Conservation (phyloP, 257 asterid species). For the Forsythia viridissima region DNA sequence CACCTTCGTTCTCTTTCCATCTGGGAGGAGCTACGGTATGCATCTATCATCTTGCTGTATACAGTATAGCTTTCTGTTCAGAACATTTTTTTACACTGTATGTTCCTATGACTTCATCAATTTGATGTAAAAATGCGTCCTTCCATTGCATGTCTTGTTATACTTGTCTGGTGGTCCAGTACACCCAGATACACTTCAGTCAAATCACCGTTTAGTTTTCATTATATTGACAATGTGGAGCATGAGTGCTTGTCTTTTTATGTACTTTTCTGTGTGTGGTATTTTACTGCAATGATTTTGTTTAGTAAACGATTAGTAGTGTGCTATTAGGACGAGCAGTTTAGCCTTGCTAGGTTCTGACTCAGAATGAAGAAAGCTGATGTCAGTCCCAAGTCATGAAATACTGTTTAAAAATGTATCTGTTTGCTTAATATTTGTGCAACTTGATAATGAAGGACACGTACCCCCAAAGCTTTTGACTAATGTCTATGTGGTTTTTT, state of each 20-base stretch:
- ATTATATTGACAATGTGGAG: background rate
- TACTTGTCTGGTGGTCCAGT: background rate
- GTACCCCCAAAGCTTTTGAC: conserved; percentile 11
- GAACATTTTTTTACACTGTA: background rate
- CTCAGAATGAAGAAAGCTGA: too few relatives aligned
- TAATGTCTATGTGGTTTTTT: conserved; percentile 22
- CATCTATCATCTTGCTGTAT: background rate
- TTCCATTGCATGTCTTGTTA: background rate
- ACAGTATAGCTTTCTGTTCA: background rate
- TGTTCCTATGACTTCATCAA: background rate
- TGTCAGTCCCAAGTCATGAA: background rate
- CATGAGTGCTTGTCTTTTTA: background rate
- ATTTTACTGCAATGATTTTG: background rate
- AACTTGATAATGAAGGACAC: background rate
- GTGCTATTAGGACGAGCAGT: background rate
- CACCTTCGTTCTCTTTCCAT: conserved; percentile 89
- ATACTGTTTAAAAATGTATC: background rate
- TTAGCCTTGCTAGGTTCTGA: conserved; percentile 2
- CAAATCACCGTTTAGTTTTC: background rate
- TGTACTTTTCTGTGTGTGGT: background rate
- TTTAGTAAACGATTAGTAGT: background rate
- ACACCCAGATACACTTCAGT: background rate
- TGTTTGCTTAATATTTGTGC: conserved; percentile 14
- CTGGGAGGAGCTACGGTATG: conserved; percentile 97
- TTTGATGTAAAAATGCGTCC: background rate